These are phyloP conservation scores for Cydonia oblonga DNA, from an alignment of 331 rosid genomes.

Conservation along the genomic window DNA sequence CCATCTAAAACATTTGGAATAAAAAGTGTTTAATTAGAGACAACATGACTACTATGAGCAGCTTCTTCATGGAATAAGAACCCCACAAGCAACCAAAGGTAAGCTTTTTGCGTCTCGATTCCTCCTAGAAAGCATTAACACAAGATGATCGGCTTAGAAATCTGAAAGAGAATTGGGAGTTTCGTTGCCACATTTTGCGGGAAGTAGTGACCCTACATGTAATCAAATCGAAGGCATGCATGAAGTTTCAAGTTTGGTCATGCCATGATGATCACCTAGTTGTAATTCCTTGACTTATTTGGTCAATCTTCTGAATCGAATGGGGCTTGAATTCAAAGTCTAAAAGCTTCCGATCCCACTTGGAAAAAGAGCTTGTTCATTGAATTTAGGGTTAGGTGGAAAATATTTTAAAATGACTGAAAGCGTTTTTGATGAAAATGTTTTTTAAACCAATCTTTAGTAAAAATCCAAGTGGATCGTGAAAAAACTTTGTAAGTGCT, in stretches of 20 bases:
- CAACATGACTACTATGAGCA: constrained; percentile 25
- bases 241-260: background rate
- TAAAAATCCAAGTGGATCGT: too few relatives aligned
- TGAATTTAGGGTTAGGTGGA: background rate
- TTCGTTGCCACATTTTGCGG: constrained; percentile 11
- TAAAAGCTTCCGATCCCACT: constrained; percentile 29
- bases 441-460: too few relatives aligned
- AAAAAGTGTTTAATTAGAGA: constrained; percentile 5
- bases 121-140: constrained; percentile 15
- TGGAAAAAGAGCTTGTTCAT: background rate
- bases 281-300: constrained; percentile 17
- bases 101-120: constrained; percentile 29
- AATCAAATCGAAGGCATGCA: constrained; percentile 1
- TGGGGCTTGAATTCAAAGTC: constrained; percentile 32
- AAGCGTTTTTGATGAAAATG: fast-evolving
- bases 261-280: constrained; percentile 17
- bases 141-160: background rate
- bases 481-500: too few relatives aligned
- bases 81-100: constrained; percentile 24
- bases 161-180: constrained; percentile 8
- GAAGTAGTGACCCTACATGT: background rate
- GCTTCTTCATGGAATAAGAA: constrained; percentile 14
- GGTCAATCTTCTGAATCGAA: constrained; percentile 9
- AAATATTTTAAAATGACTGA: too few relatives aligned
- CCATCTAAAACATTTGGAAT: background rate